Percentiles rank a stretch among this genome's conserved stretches.
Conservation (phyloP, 257 asterid species). For the Rubia yunnanensis region DNA sequence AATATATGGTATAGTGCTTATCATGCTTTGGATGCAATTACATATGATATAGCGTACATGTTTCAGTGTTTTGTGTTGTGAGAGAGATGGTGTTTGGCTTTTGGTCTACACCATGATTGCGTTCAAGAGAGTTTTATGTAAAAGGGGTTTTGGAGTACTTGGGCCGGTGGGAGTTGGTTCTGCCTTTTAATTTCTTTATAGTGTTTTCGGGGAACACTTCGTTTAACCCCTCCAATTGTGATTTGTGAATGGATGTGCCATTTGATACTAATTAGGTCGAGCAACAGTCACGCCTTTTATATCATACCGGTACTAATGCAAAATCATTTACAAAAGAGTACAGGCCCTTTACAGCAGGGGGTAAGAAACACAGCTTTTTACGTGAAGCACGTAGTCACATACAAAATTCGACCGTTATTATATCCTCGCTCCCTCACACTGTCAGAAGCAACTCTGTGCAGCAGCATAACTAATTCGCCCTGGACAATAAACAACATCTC, state of each 20-base stretch:
- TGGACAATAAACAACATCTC: background rate
- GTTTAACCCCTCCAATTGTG: background rate
- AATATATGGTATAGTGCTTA: too few species aligned
- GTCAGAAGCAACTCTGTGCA: background rate
- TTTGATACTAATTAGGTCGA: too few species aligned
- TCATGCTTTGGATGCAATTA: too few species aligned
- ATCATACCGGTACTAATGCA: too few species aligned
- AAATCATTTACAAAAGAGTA: too few species aligned
- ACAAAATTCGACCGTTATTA: background rate
- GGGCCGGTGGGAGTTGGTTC: background rate
- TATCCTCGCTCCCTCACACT: background rate
- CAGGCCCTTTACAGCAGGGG: too few species aligned
- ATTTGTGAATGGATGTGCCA: too few species aligned
- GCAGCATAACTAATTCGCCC: background rate
- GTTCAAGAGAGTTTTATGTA: background rate
- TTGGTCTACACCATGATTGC: slow-evolving; percentile 14
- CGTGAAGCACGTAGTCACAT: too few species aligned
- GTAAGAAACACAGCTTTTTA: too few species aligned
- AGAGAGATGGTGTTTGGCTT: slow-evolving; percentile 8
- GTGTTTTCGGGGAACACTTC: background rate
- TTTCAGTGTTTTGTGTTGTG: background rate
- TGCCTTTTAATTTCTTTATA: background rate
- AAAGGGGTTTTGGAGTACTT: background rate
- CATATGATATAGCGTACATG: background rate
- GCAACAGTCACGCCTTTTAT: too few species aligned